phyloP scores from a whole-genome alignment of 2,329 filamentous ascomycete genomes.

The Chaetomiaceae sp. region DNA sequence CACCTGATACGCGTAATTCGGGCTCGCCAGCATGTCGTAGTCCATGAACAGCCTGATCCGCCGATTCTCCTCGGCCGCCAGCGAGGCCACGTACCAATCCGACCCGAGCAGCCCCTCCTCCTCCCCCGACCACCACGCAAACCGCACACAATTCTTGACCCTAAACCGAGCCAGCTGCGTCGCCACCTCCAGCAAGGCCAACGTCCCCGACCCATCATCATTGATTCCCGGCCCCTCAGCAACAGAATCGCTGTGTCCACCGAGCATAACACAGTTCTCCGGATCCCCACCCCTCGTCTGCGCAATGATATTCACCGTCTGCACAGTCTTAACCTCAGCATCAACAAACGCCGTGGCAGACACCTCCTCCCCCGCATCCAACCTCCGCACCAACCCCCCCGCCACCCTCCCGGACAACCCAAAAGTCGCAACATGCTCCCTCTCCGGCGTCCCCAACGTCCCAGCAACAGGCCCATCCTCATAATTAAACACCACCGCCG shows the following conservation, averaged over 20 bases:
- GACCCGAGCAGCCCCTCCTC: conserved; percentile 63
- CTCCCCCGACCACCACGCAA: conserved; percentile 64
- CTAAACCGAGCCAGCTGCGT: conserved; percentile 52
- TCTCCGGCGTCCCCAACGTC: conserved; percentile 59
- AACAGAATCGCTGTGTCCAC: conserved; percentile 60
- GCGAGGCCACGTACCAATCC: conserved; percentile 53
- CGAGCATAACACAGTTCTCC: conserved; percentile 61
- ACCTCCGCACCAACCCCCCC: conserved; percentile 47
- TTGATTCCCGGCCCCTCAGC: conserved; percentile 67
- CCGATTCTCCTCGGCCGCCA: conserved; percentile 53
- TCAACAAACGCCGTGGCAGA: conserved; percentile 57
- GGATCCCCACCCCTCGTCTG: conserved; percentile 56
- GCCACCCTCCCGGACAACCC: conserved; percentile 59
- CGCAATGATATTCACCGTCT: conserved; percentile 57
- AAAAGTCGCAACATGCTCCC: conserved; percentile 62
- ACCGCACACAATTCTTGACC: conserved; percentile 62
- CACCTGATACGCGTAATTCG: conserved; percentile 62
- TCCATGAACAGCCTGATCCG: conserved; percentile 64
- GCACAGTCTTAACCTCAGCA: conserved; percentile 48
- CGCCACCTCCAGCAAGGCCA: conserved; percentile 59
- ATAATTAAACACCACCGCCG: conserved; percentile 71
- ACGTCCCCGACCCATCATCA: conserved; percentile 66
- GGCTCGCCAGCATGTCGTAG: conserved; percentile 65
- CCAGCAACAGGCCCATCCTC: conserved; percentile 58
- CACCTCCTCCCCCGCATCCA: conserved; percentile 47